These are phyloP conservation scores for Solanum rostratum DNA, from an alignment of 257 asterid species.

Conservation along the genomic window DNA sequence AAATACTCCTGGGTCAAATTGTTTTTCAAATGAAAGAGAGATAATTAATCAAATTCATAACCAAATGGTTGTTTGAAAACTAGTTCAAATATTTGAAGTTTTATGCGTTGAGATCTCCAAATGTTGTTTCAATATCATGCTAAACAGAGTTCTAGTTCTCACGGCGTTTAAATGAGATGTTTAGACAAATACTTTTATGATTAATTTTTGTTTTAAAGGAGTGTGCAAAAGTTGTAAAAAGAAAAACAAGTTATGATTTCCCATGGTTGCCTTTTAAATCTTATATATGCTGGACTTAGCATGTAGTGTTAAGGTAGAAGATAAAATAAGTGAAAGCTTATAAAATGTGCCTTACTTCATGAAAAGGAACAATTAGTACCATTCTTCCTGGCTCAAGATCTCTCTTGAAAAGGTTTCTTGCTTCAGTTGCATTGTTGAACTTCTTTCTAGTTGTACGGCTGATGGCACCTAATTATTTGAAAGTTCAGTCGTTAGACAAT, in stretches of 20 bases:
- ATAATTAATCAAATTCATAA: not conserved
- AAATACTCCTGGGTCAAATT: not conserved
- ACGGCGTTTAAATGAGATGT: not conserved
- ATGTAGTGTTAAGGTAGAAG: not conserved
- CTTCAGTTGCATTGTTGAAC: not conserved
- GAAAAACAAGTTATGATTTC: not conserved
- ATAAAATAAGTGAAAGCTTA: not conserved
- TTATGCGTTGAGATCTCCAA: not conserved
- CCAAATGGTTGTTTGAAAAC: not conserved
- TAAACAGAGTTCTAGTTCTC: not conserved
- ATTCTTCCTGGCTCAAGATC: not conserved
- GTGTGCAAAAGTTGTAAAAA: not conserved
- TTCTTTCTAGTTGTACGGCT: not conserved
- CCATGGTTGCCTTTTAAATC: not conserved
- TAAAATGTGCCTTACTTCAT: not conserved
- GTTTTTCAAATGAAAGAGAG: not conserved
- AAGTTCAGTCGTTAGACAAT: not conserved
- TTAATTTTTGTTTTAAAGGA: not conserved
- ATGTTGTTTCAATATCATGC: not conserved
- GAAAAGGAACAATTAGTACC: not conserved
- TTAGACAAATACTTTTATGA: not conserved
- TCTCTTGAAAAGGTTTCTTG: not conserved
- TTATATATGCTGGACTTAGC: not conserved
- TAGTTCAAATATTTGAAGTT: not conserved
- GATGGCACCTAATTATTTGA: not conserved